Evolutionary conservation across 345 rosid species (phyloP).

Genomic region (Bruguiera parviflora): DNA sequence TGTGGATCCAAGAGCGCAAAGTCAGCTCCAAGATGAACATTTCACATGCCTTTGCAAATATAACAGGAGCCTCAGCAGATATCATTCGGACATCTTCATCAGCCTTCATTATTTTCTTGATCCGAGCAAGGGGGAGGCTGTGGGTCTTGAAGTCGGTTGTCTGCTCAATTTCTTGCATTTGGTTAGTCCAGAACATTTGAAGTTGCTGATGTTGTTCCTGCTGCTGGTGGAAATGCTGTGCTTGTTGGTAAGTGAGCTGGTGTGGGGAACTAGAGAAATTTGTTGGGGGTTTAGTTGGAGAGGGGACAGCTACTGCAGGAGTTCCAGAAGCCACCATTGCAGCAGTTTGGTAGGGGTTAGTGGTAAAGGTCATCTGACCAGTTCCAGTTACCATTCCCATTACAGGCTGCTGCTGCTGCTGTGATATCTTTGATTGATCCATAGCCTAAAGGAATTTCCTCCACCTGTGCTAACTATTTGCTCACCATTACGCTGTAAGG

Average conservation of each 20-base stretch:
- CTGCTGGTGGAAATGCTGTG: conserved; percentile 45
- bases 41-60: conserved; percentile 45
- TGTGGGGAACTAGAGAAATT: conserved; percentile 28
- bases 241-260: conserved; percentile 39
- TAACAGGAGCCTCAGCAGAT: conserved; percentile 47
- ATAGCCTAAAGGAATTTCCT: conserved; percentile 19
- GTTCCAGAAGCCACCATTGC: conserved; percentile 46
- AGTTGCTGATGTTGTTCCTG: conserved; percentile 41
- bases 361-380: conserved; percentile 43
- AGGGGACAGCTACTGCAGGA: conserved; percentile 36
- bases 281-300: conserved; percentile 30
- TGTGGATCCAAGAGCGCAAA: conserved; percentile 43
- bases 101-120: conserved; percentile 48
- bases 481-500: conserved; percentile 23
- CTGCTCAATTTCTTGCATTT: conserved; percentile 43
- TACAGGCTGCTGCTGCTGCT: conserved; percentile 36
- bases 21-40: conserved; percentile 48
- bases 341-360: conserved; percentile 47
- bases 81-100: conserved; percentile 49
- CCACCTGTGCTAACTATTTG: conserved; percentile 7
- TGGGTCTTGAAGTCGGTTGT: conserved; percentile 40
- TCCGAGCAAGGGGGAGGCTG: conserved; percentile 41
- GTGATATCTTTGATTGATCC: conserved; percentile 57
- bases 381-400: conserved; percentile 43
- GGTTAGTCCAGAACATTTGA: conserved; percentile 41